phyloP scores from a whole-genome alignment of 2,329 filamentous ascomycete species.

The Paramyrothecium roridum region DNA sequence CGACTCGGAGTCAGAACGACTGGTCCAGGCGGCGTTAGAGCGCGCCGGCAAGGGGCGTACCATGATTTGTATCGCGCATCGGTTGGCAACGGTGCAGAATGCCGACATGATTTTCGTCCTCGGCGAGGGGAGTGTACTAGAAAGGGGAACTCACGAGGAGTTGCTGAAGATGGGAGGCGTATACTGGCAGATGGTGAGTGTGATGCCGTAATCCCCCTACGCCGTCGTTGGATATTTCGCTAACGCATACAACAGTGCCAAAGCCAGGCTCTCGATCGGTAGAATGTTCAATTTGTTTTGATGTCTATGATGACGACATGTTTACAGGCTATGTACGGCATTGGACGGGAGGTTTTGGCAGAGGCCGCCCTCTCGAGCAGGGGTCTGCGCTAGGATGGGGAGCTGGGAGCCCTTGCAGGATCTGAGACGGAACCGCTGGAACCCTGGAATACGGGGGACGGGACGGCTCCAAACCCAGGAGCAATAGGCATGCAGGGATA shows the following conservation, averaged over 20 bases:
- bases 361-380: too few species aligned
- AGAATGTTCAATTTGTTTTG: not conserved
- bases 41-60: slow-evolving; percentile 30
- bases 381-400: too few species aligned
- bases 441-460: too few species aligned
- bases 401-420: too few species aligned
- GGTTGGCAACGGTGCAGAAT: slow-evolving; percentile 36
- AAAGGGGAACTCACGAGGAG: slow-evolving; percentile 34
- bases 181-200: not conserved
- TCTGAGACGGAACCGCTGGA: too few species aligned
- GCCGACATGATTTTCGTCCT: slow-evolving; percentile 43
- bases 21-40: slow-evolving; percentile 54
- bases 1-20: slow-evolving; percentile 53
- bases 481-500: too few species aligned
- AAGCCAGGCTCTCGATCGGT: not conserved
- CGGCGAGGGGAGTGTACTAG: slow-evolving; percentile 35
- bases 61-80: slow-evolving; percentile 38
- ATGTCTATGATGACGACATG: too few species aligned
- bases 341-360: too few species aligned
- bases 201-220: not conserved
- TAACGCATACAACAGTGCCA: not conserved
- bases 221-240: not conserved
- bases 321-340: too few species aligned
- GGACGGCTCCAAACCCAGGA: too few species aligned
- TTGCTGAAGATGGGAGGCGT: slow-evolving; percentile 9